Percentiles rank a stretch among this genome's conserved stretches.
These are phyloP conservation scores for Hypoxylon fragiforme DNA, from an alignment of 495 filamentous ascomycete genomes.

Conservation along the genomic window DNA sequence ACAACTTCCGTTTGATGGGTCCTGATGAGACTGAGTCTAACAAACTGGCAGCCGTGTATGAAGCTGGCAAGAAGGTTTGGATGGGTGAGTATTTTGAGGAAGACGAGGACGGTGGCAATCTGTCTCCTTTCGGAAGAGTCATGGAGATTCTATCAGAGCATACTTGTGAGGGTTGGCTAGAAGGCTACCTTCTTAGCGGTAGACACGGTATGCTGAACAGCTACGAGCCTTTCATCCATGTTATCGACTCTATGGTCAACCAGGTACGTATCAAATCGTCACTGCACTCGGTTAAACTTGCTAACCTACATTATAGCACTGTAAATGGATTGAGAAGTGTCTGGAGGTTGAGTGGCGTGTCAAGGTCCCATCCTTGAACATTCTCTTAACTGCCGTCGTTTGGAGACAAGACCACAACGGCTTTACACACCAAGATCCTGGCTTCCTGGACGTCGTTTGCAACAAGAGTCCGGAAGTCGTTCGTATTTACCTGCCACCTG, in stretches of 20 bases:
- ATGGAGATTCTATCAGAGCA: slow-evolving; percentile 82
- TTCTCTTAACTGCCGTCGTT: slow-evolving; percentile 72
- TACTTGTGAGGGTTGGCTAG: slow-evolving; percentile 75
- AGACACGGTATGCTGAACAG: slow-evolving; percentile 73
- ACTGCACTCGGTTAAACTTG: neutral
- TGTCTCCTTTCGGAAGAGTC: slow-evolving; percentile 64
- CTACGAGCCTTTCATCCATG: slow-evolving; percentile 78
- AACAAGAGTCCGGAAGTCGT: slow-evolving; percentile 77
- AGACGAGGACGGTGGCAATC: slow-evolving; percentile 68
- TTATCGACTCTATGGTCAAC: slow-evolving; percentile 80
- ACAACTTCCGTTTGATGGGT: slow-evolving; percentile 71
- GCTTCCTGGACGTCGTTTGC: slow-evolving; percentile 72
- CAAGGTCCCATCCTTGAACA: slow-evolving; percentile 70
- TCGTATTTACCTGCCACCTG: slow-evolving; percentile 75
- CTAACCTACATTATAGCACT: slow-evolving; percentile 53
- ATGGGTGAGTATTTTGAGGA: slow-evolving; percentile 74
- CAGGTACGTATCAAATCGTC: slow-evolving; percentile 42
- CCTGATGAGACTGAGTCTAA: slow-evolving; percentile 79
- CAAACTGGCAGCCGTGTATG: slow-evolving; percentile 68
- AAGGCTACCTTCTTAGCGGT: slow-evolving; percentile 72
- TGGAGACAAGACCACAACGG: slow-evolving; percentile 82
- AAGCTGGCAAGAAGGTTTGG: slow-evolving; percentile 75
- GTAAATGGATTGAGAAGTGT: slow-evolving; percentile 79
- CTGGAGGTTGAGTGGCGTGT: slow-evolving; percentile 71
- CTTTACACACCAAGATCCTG: slow-evolving; percentile 77